Conservation (phyloP, 2,329 filamentous ascomycete species). For the Penicillium verrucosum region DNA sequence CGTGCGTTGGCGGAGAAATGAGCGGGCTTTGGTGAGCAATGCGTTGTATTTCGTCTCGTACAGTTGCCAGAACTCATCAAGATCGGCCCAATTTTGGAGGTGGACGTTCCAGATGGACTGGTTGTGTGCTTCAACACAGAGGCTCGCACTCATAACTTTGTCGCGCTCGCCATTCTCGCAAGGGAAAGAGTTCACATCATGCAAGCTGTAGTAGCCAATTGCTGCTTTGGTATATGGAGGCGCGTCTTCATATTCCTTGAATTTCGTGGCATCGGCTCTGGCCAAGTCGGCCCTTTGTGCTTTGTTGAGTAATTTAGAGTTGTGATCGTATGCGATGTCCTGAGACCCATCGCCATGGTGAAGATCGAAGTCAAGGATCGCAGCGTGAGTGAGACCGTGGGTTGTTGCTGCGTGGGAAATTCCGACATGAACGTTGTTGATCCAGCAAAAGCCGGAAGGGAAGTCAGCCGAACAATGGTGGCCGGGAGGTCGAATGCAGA, state of each 20-base stretch:
- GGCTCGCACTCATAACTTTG: slow-evolving; percentile 88
- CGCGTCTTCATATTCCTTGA: slow-evolving; percentile 36
- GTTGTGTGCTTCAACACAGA: slow-evolving; percentile 91
- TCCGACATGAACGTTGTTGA: slow-evolving; percentile 97
- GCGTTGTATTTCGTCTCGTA: slow-evolving; percentile 76
- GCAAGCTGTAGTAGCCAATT: slow-evolving; percentile 93
- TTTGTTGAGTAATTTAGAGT: slow-evolving; percentile 63
- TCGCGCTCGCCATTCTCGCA: slow-evolving; percentile 92
- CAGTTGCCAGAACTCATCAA: slow-evolving; percentile 75
- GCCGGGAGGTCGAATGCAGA: slow-evolving; percentile 86
- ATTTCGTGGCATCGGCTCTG: background rate
- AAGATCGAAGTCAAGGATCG: slow-evolving; percentile 87
- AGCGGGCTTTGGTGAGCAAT: slow-evolving; percentile 75
- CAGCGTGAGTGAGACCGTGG: slow-evolving; percentile 87
- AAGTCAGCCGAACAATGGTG: slow-evolving; percentile 89
- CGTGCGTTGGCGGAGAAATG: slow-evolving; percentile 71
- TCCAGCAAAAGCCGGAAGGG: slow-evolving; percentile 96
- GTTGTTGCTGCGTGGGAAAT: slow-evolving; percentile 84
- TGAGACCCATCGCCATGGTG: slow-evolving; percentile 97
- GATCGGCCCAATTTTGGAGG: slow-evolving; percentile 73
- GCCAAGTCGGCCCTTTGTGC: slow-evolving; percentile 52
- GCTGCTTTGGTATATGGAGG: slow-evolving; percentile 75
- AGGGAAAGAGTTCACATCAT: slow-evolving; percentile 98
- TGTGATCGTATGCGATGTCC: slow-evolving; percentile 78
- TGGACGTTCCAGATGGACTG: slow-evolving; percentile 97